Conservation (phyloP, 2,329 filamentous ascomycete genomes). For the Rhytidhysteron rufulum region DNA sequence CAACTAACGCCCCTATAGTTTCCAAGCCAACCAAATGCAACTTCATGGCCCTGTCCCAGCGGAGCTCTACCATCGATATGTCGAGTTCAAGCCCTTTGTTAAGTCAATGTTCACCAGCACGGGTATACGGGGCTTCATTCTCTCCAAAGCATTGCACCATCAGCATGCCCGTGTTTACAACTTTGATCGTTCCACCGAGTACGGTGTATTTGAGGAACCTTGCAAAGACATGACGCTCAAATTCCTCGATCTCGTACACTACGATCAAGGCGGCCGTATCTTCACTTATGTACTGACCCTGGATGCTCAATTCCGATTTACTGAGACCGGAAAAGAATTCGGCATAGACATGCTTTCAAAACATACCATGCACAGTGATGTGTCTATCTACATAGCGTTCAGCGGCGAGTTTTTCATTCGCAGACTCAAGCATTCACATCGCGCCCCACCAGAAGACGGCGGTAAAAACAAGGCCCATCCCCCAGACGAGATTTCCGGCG, state of each 20-base stretch:
- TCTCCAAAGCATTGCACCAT: slow-evolving; percentile 83
- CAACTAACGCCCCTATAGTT: slow-evolving; percentile 51
- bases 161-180: slow-evolving; percentile 90
- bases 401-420: slow-evolving; percentile 92
- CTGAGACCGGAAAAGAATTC: slow-evolving; percentile 93
- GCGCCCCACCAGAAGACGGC: slow-evolving; percentile 29
- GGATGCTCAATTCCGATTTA: slow-evolving; percentile 83
- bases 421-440: slow-evolving; percentile 53
- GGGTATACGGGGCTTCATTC: slow-evolving; percentile 72
- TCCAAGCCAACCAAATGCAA: slow-evolving; percentile 91
- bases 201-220: slow-evolving; percentile 64
- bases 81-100: slow-evolving; percentile 89
- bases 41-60: slow-evolving; percentile 77
- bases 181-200: slow-evolving; percentile 71
- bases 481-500: slow-evolving; percentile 46
- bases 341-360: slow-evolving; percentile 91
- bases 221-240: slow-evolving; percentile 69
- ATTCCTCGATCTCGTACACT: slow-evolving; percentile 83
- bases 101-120: slow-evolving; percentile 80
- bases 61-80: slow-evolving; percentile 82
- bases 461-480: slow-evolving; percentile 48
- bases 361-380: slow-evolving; percentile 95
- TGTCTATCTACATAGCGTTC: slow-evolving; percentile 85
- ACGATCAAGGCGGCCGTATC: slow-evolving; percentile 77
- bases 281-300: slow-evolving; percentile 92